Conservation (phyloP, 2,329 filamentous ascomycete genomes). For the Penicillium sp. region DNA sequence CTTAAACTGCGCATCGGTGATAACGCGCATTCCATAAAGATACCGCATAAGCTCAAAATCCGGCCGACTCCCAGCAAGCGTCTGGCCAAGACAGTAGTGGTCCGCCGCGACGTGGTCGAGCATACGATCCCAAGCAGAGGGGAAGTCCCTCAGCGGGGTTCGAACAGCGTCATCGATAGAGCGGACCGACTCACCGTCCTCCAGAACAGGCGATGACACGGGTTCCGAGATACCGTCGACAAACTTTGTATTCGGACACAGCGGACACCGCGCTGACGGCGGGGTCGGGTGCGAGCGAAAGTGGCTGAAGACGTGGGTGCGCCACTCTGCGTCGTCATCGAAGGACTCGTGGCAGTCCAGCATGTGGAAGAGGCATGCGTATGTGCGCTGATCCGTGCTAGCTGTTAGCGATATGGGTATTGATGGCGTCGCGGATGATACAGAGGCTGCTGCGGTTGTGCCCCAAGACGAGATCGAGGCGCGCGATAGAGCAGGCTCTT, state of each 20-base stretch:
- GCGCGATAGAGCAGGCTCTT: constrained; percentile 9
- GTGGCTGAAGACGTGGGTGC: constrained; percentile 46
- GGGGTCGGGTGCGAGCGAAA: constrained; percentile 44
- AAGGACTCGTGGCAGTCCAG: constrained; percentile 45
- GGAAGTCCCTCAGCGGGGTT: neutral
- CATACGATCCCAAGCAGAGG: constrained; percentile 43
- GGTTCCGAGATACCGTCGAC: constrained; percentile 20
- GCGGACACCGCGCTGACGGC: constrained; percentile 42
- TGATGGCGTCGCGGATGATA: constrained; percentile 8
- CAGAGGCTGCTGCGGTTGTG: constrained; percentile 9
- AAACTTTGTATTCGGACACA: constrained; percentile 35
- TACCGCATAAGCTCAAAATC: constrained; percentile 48
- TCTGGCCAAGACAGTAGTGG: constrained; percentile 44
- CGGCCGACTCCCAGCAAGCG: constrained; percentile 40
- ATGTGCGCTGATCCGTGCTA: constrained; percentile 17
- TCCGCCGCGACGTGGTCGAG: constrained; percentile 42
- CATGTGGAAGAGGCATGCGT: constrained; percentile 46
- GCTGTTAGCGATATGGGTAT: neutral
- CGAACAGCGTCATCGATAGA: neutral
- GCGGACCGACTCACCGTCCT: neutral
- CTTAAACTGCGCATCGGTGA: constrained; percentile 45
- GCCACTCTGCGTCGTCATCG: constrained; percentile 40
- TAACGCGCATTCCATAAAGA: constrained; percentile 43
- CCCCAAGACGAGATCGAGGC: constrained; percentile 28
- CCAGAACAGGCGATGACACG: neutral